Conservation (phyloP, 768 basidiomycete genomes). For the Suillus occidentalis region DNA sequence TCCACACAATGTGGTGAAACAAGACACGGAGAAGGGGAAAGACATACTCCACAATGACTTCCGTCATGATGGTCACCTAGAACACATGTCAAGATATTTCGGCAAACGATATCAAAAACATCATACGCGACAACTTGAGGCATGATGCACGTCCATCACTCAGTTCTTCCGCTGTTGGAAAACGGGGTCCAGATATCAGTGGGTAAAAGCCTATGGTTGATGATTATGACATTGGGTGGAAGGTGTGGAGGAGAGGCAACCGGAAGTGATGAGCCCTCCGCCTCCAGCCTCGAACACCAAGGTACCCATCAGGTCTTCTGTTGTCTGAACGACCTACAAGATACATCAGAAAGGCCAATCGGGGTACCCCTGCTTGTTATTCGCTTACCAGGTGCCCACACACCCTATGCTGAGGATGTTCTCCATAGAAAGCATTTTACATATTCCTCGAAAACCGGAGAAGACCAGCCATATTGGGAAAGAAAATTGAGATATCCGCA, state of each 20-base stretch:
- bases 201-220: slow-evolving; percentile 25
- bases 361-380: slow-evolving; percentile 3
- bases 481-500: slow-evolving; percentile 79
- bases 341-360: slow-evolving; percentile 5
- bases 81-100: background rate
- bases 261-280: slow-evolving; percentile 79
- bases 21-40: background rate
- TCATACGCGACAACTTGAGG: background rate
- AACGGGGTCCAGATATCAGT: slow-evolving; percentile 24
- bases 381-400: slow-evolving; percentile 76
- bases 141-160: background rate
- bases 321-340: slow-evolving; percentile 69
- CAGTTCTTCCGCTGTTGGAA: slow-evolving; percentile 29
- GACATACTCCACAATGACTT: background rate
- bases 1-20: background rate
- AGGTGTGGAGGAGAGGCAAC: slow-evolving; percentile 54
- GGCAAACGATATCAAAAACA: background rate
- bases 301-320: slow-evolving; percentile 77
- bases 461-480: slow-evolving; percentile 71
- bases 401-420: slow-evolving; percentile 60
- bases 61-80: background rate
- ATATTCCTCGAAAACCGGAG: slow-evolving; percentile 39
- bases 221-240: slow-evolving; percentile 41
- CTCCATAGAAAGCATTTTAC: slow-evolving; percentile 71
- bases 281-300: slow-evolving; percentile 84